Evolutionary conservation across 495 filamentous ascomycete species (phyloP).

Genomic region (Penicillium parvum): DNA sequence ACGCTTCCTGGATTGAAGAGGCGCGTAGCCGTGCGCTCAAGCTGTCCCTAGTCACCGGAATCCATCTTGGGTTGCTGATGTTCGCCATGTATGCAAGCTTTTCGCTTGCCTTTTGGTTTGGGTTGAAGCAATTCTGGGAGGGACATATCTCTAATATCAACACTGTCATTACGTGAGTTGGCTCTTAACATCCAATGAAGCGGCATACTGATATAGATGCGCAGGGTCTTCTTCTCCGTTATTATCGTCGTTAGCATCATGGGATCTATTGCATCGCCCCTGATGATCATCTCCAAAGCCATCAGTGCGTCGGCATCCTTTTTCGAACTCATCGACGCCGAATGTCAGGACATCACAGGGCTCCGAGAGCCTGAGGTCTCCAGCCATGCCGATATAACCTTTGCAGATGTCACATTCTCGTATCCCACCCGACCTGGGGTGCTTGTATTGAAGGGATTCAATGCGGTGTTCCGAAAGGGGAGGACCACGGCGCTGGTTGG

Average conservation of each 20-base stretch:
- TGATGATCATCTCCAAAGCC: constrained; percentile 47
- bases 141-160: constrained; percentile 37
- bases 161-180: constrained; percentile 47
- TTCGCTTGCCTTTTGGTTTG: constrained; percentile 51
- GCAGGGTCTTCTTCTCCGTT: constrained; percentile 7
- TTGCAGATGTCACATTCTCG: constrained; percentile 57
- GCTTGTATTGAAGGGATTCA: constrained; percentile 39
- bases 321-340: constrained; percentile 44
- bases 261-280: constrained; percentile 31
- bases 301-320: constrained; percentile 42
- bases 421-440: constrained; percentile 47
- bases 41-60: constrained; percentile 21
- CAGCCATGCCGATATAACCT: constrained; percentile 47
- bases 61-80: constrained; percentile 30
- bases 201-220: not conserved
- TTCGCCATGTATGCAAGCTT: constrained; percentile 46
- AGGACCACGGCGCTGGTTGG: constrained; percentile 29
- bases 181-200: constrained; percentile 1
- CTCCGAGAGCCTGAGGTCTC: constrained; percentile 23
- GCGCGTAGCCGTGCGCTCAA: constrained; percentile 48
- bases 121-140: constrained; percentile 35
- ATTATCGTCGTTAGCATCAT: constrained; percentile 35
- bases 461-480: constrained; percentile 27
- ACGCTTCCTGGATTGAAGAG: constrained; percentile 51
- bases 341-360: constrained; percentile 31